Evolutionary conservation across 345 rosid genomes (phyloP).

Genomic region (Dipteronia sinensis): DNA sequence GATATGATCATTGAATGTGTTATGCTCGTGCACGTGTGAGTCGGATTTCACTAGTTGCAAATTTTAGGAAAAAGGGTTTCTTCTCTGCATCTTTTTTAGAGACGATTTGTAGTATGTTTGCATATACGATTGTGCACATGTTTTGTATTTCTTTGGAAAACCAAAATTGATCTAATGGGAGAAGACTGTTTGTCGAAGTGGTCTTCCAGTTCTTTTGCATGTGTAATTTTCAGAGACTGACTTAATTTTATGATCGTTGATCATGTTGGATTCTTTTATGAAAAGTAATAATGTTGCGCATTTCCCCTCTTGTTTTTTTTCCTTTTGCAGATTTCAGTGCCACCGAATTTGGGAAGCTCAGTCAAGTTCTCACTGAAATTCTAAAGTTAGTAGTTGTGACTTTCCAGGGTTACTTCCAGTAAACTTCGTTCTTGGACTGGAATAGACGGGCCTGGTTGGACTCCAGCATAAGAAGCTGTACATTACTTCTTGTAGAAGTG

Average conservation of each 20-base stretch:
- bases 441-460: constrained; percentile 3
- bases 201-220: background rate
- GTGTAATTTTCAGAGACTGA: background rate
- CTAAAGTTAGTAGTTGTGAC: constrained; percentile 16
- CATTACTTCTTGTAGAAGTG: constrained; percentile 10
- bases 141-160: background rate
- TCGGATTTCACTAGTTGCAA: background rate
- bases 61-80: background rate
- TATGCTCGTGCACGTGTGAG: too few species aligned
- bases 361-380: constrained; percentile 10
- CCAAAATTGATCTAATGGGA: background rate
- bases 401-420: constrained; percentile 5
- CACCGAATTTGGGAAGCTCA: constrained; percentile 21
- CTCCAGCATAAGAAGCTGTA: constrained; percentile 12
- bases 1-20: background rate
- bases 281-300: background rate
- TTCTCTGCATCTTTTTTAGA: background rate
- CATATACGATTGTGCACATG: background rate
- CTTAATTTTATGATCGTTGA: background rate
- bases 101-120: background rate
- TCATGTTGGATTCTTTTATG: background rate
- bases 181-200: background rate
- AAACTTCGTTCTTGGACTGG: constrained; percentile 17
- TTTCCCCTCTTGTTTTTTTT: background rate
- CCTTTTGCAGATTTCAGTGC: constrained; percentile 22